These are phyloP conservation scores for Coemansia sp. DNA, from an alignment of 192 early-diverging fungal species.

Conservation along the genomic window DNA sequence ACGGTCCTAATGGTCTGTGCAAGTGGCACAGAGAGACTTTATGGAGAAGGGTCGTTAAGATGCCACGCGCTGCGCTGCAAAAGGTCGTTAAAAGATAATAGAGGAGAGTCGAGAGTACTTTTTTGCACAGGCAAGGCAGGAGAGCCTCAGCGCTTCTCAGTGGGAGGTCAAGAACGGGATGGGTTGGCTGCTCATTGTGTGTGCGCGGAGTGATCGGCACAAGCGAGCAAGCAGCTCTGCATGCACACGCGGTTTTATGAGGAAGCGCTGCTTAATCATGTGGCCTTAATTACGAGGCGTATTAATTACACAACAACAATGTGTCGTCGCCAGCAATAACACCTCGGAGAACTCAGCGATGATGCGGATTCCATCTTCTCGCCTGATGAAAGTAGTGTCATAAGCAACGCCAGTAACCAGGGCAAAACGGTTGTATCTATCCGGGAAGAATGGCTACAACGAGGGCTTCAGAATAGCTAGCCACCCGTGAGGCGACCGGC, in stretches of 20 bases:
- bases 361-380: not conserved
- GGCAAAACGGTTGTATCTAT: not conserved
- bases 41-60: not conserved
- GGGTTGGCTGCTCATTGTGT: not conserved
- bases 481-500: not conserved
- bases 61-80: not conserved
- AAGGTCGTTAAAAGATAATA: not conserved
- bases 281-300: not conserved
- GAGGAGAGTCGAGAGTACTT: not conserved
- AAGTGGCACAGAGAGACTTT: not conserved
- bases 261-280: not conserved
- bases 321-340: not conserved
- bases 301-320: too few relatives aligned
- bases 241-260: slow-evolving; percentile 1
- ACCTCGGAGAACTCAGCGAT: not conserved
- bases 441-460: not conserved
- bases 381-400: not conserved
- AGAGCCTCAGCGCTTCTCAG: not conserved
- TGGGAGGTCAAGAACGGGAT: too few relatives aligned
- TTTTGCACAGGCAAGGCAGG: not conserved
- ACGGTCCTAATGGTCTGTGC: not conserved
- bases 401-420: not conserved
- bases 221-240: not conserved
- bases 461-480: not conserved
- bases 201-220: not conserved